Conservation (phyloP, 192 early-diverging fungal species). For the Coemansia sp. region DNA sequence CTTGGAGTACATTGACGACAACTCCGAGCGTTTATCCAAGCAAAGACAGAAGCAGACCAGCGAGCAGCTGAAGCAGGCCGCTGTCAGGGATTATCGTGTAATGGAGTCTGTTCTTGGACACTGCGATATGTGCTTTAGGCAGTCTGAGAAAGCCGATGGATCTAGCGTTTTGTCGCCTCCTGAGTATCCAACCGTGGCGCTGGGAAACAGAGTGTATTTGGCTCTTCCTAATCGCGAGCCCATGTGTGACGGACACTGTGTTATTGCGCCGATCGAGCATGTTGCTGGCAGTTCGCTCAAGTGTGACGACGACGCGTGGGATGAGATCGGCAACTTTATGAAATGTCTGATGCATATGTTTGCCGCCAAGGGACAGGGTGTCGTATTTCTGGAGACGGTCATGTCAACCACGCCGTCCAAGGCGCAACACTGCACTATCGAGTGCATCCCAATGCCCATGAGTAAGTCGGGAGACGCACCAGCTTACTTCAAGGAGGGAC, state of each 20-base stretch:
- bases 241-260: constrained; percentile 83
- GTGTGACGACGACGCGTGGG: constrained; percentile 91
- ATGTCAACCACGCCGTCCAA: constrained; percentile 72
- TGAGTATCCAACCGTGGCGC: constrained; percentile 67
- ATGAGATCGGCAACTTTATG: constrained; percentile 95
- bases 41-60: constrained; percentile 61
- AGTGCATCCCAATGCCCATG: constrained; percentile 89
- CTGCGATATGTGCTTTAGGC: constrained; percentile 80
- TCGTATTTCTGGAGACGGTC: constrained; percentile 92
- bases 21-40: constrained; percentile 73
- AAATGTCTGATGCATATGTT: constrained; percentile 93
- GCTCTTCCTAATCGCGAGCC: constrained; percentile 74
- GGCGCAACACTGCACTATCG: constrained; percentile 78
- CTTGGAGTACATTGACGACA: constrained; percentile 93
- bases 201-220: constrained; percentile 80
- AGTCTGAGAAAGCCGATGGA: constrained; percentile 27
- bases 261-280: constrained; percentile 92
- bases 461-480: constrained; percentile 74
- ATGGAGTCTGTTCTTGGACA: constrained; percentile 57
- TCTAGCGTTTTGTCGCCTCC: constrained; percentile 63
- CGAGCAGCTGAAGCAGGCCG: constrained; percentile 67
- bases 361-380: constrained; percentile 64
- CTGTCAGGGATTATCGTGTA: constrained; percentile 69
- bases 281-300: constrained; percentile 74
- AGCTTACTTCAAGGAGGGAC: constrained; percentile 87